Conservation (phyloP, 2,329 filamentous ascomycete genomes). For the Aspergillus neotritici region DNA sequence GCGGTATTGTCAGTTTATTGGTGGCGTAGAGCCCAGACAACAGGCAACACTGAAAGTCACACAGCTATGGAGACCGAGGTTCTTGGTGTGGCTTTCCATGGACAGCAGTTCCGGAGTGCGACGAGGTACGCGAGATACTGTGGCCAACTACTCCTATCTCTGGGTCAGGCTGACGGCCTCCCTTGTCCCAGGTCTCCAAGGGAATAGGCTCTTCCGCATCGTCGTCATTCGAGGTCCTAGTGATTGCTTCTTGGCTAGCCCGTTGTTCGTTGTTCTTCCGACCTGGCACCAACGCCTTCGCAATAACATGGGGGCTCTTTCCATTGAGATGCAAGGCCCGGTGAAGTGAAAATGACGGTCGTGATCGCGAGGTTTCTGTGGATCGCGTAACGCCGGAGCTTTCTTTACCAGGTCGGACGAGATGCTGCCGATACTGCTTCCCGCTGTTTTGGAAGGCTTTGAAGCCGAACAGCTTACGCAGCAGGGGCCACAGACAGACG, state of each 20-base stretch:
- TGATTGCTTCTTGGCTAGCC: not conserved
- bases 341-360: constrained; percentile 16
- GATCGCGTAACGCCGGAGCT: constrained; percentile 11
- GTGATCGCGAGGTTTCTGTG: constrained; percentile 12
- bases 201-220: too few relatives aligned
- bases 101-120: too few relatives aligned
- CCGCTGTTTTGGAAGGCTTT: constrained; percentile 25
- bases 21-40: too few relatives aligned
- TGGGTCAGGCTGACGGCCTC: too few relatives aligned
- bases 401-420: constrained; percentile 13
- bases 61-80: too few relatives aligned
- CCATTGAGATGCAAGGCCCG: constrained; percentile 10
- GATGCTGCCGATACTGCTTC: constrained; percentile 16
- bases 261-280: not conserved
- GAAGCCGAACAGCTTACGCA: constrained; percentile 26
- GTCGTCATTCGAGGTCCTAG: not conserved
- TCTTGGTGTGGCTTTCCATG: too few relatives aligned
- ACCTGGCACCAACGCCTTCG: not conserved
- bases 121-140: too few relatives aligned
- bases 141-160: too few relatives aligned
- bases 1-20: too few relatives aligned
- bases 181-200: not conserved
- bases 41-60: too few relatives aligned
- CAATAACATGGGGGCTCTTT: not conserved
- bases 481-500: constrained; percentile 27